phyloP scores from a whole-genome alignment of 305 asterid species.

The Fraxinus baroniana region DNA sequence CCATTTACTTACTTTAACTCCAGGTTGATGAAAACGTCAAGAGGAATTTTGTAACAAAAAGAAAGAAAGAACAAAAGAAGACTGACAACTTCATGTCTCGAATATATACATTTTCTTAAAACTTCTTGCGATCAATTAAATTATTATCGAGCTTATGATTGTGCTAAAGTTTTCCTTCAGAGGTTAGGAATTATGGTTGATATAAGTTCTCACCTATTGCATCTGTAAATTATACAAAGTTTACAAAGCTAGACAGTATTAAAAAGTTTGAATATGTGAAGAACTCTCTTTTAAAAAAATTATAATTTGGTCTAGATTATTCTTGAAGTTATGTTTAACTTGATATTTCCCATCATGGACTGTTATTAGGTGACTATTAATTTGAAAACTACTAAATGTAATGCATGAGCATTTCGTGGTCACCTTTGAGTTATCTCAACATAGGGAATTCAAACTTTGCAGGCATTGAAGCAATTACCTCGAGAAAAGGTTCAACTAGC shows the following conservation, averaged over 20 bases:
- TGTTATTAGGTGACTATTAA: background rate
- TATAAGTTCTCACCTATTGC: background rate
- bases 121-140: background rate
- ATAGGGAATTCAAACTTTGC: constrained; percentile 5
- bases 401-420: background rate
- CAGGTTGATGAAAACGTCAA: background rate
- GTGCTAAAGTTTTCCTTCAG: background rate
- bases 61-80: background rate
- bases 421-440: background rate
- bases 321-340: background rate
- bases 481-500: constrained; percentile 52
- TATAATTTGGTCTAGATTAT: background rate
- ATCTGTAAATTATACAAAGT: background rate
- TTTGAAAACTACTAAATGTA: background rate
- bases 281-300: background rate
- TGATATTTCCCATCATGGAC: background rate
- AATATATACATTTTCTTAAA: background rate
- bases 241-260: background rate
- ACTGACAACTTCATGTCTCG: background rate
- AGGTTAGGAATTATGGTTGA: background rate
- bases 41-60: background rate
- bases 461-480: constrained; percentile 56
- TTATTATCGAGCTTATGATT: background rate
- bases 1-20: background rate
- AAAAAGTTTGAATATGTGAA: background rate